Evolutionary conservation across 192 early-diverging fungal genomes (phyloP), one percentile per base, ranked within the genome.

Genomic region (Phlyctochytrium bullatum): DNA sequence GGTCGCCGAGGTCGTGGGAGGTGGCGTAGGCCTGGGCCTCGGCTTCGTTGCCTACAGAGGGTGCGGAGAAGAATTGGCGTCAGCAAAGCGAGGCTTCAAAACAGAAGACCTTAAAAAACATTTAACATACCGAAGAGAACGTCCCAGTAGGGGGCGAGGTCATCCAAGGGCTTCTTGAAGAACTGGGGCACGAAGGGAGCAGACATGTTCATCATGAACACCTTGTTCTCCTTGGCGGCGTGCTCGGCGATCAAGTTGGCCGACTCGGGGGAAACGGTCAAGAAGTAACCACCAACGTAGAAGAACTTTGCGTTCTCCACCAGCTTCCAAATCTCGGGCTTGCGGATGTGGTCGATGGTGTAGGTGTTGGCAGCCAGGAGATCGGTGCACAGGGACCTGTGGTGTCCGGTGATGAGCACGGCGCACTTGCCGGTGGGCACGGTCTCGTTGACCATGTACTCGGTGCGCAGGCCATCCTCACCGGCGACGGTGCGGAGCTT

Each of bases 231-330:
- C 58, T 82, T 83, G 57, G 89, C 82, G 52, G 95, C 92, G 71
- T 99, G 91, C 81, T 95, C 85, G 76, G 93, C 95, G 64, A 97
- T 78, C 33, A 86, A 80, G 75, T 91, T 80, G 62, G 92, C 92
- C 51, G 94, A 90, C 27, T 88, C 87, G 36, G 88, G 88, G 66
- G 90, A 92, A 66, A 94, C 94, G 30, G 97, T 93, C 62, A 96
- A 74, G 89, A 96, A 96, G 86, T 90, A 99, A 30, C 93, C 94
- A 56, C 91, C 91, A 73, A 95, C 83, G 85, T 99, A 99, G 83
- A 83, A 95, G 85, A 85, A 89, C 72, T 91, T 83, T 57, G 94
- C 94, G 57, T 83, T 76, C 78, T 96, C 90, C 62, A 99, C 91
- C 31, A 89, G 75, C 62, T 76, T 72, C 97, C 94, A 96, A 82